phyloP scores from a whole-genome alignment of 768 basidiomycete genomes.

The Pisolithus albus region DNA sequence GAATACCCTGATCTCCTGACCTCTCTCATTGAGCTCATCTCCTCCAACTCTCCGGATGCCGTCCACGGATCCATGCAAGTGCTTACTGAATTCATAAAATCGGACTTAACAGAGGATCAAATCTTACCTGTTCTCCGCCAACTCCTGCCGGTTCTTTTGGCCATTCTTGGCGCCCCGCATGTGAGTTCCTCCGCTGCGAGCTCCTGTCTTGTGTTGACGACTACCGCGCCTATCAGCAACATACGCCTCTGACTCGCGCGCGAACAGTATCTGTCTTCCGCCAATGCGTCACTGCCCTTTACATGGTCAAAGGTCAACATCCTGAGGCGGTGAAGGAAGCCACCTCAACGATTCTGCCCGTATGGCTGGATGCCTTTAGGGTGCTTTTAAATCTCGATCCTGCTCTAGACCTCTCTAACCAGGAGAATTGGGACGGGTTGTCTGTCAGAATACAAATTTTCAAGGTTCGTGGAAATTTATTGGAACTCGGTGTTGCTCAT shows the following conservation, averaged over 20 bases:
- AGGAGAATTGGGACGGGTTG: slow-evolving; percentile 73
- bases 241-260: slow-evolving; percentile 77
- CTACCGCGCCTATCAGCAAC: slow-evolving; percentile 35
- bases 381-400: slow-evolving; percentile 64
- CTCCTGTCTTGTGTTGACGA: slow-evolving; percentile 1
- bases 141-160: slow-evolving; percentile 77
- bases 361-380: slow-evolving; percentile 90
- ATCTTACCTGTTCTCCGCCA: slow-evolving; percentile 86
- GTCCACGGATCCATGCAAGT: slow-evolving; percentile 97
- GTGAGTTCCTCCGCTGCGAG: slow-evolving; percentile 31
- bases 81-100: slow-evolving; percentile 88
- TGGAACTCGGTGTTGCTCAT: not conserved
- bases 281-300: slow-evolving; percentile 82
- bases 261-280: slow-evolving; percentile 83
- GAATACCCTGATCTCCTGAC: slow-evolving; percentile 87
- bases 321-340: slow-evolving; percentile 84
- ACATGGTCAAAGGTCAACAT: slow-evolving; percentile 93
- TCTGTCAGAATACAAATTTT: slow-evolving; percentile 78
- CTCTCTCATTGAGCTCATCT: slow-evolving; percentile 68
- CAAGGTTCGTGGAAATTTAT: slow-evolving; percentile 45
- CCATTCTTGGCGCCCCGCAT: slow-evolving; percentile 70
- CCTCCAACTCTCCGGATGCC: slow-evolving; percentile 60
- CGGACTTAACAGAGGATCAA: slow-evolving; percentile 92
- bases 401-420: slow-evolving; percentile 49
- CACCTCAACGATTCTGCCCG: slow-evolving; percentile 68